A percentile compares a stretch with the other conserved stretches of the same genome.
phyloP scores from a whole-genome alignment of 2,329 filamentous ascomycete genomes.

The Sphaerulina musiva region DNA sequence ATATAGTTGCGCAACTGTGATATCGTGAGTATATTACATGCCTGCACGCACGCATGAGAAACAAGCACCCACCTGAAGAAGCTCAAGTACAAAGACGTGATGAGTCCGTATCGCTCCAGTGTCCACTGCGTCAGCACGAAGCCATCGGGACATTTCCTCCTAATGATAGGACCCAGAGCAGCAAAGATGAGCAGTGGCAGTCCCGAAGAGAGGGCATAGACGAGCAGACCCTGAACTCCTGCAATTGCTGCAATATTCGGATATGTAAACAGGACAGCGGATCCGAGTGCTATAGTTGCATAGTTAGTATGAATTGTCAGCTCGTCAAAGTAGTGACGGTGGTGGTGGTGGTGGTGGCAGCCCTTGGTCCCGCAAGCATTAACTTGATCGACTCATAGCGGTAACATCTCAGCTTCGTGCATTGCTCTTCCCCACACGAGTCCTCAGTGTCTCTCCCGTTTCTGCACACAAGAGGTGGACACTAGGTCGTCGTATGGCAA shows the following conservation, averaged over 20 bases:
- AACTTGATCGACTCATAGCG: constrained; percentile 97
- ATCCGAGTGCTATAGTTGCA: constrained; percentile 60
- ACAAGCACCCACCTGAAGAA: constrained; percentile 54
- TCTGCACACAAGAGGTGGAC: constrained; percentile 2
- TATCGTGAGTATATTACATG: constrained; percentile 7
- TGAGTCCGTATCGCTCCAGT: constrained; percentile 65
- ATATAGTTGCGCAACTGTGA: constrained; percentile 62
- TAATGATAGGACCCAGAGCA: constrained; percentile 66
- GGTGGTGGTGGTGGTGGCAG: constrained; percentile 59
- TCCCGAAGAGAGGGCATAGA: constrained; percentile 67
- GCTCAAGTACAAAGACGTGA: constrained; percentile 66
- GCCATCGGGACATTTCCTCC: constrained; percentile 71
- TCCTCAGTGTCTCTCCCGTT: not conserved
- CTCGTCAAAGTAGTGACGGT: constrained; percentile 24
- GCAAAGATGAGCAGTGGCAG: constrained; percentile 70
- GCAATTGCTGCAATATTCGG: constrained; percentile 72
- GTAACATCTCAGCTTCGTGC: constrained; percentile 85
- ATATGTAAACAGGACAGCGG: constrained; percentile 76
- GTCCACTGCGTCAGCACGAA: constrained; percentile 84
- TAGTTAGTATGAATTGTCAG: constrained; percentile 15
- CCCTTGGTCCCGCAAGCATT: constrained; percentile 98
- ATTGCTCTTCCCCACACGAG: constrained; percentile 5
- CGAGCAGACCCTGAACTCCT: constrained; percentile 69
- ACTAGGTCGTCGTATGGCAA: constrained; percentile 4
- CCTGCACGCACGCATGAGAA: not conserved